Evolutionary conservation across 73 alveolate species (phyloP), one percentile per base, ranked within the genome.

Genomic region (Blepharisma japonicum): DNA sequence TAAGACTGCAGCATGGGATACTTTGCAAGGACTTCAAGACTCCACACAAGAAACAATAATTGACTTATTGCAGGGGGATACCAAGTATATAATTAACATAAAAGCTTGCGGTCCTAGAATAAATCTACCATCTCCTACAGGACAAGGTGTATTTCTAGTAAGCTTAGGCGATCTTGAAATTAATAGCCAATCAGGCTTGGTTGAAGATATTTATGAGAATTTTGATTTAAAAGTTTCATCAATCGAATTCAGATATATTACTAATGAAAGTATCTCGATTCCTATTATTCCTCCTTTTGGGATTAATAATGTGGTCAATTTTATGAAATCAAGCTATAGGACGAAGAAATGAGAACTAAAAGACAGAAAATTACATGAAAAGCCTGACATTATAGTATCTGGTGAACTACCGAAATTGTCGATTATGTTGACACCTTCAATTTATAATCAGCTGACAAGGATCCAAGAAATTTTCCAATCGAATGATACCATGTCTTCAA

Each of bases 1-100:
- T 11, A 82, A 78, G 76, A 78, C 85, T 2, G 81, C 86, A 55
- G 84, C 89, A 8, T 82, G 89, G 88, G 81, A 82, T 55, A 20
- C 77, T 27, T 45, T 82, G 23, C 86, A 82, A 67, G 47, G 66
- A 18, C 54, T 82, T 5, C 68, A 82, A 79, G 89, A 82, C 20
- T 21, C 70, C 39, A 82, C 86, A 0, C 42, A 50, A 23, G 71
- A 77, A 4, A 71, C 71, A 0, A 21, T 82, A 14, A 61, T 39
- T 61, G 74, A 61, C 11, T 5, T 61, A 14, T 61, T 61, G 47
- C 23, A 61, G 0, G 74, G 74, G 0, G 74, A 61, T 18, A 61
- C 74, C 0, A 61, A n/a, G 3, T 61, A 61, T 61, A n/a, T 61
- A 14, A 61, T 61, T 2, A n/a, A 61, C 14, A 25, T 61, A n/a